A percentile compares a stretch with the other conserved stretches of the same genome.
Evolutionary conservation across 257 asterid genomes (phyloP).

Genomic region (Fraxinus quadrangulata): DNA sequence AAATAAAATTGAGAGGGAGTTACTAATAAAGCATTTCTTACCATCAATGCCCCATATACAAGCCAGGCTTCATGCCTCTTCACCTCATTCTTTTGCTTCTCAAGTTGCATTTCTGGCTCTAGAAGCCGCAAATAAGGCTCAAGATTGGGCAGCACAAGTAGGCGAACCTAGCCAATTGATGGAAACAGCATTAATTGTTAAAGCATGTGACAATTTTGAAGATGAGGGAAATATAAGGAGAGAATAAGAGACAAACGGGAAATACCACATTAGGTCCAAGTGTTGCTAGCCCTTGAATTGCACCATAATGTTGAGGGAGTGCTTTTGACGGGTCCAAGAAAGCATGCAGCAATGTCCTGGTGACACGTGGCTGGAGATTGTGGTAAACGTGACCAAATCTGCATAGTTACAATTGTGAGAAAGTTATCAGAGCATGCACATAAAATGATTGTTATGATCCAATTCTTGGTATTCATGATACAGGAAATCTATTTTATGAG

Average conservation of each 20-base stretch:
- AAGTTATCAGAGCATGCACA: background rate
- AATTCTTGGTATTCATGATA: conserved; percentile 4
- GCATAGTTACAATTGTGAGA: conserved; percentile 27
- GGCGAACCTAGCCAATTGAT: conserved; percentile 60
- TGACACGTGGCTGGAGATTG: conserved; percentile 85
- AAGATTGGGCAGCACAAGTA: conserved; percentile 82
- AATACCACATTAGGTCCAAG: conserved; percentile 93
- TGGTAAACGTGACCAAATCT: conserved; percentile 89
- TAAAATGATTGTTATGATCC: conserved; percentile 3
- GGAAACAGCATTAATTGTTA: conserved; percentile 18
- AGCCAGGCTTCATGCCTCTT: conserved; percentile 98
- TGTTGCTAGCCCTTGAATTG: conserved; percentile 91
- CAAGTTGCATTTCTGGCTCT: conserved; percentile 95
- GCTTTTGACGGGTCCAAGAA: conserved; percentile 88
- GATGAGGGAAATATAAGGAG: background rate
- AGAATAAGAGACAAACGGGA: conserved; percentile 21
- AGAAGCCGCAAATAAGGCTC: conserved; percentile 74
- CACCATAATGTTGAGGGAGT: conserved; percentile 96
- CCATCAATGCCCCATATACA: conserved; percentile 91
- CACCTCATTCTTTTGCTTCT: conserved; percentile 85
- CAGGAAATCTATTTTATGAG: background rate
- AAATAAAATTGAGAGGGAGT: conserved; percentile 5
- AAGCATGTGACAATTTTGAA: conserved; percentile 15
- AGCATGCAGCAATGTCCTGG: conserved; percentile 78
- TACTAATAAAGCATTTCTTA: conserved; percentile 29